Evolutionary conservation across 805 yeast species (phyloP).

Genomic region (Wickerhamiella nectarea): DNA sequence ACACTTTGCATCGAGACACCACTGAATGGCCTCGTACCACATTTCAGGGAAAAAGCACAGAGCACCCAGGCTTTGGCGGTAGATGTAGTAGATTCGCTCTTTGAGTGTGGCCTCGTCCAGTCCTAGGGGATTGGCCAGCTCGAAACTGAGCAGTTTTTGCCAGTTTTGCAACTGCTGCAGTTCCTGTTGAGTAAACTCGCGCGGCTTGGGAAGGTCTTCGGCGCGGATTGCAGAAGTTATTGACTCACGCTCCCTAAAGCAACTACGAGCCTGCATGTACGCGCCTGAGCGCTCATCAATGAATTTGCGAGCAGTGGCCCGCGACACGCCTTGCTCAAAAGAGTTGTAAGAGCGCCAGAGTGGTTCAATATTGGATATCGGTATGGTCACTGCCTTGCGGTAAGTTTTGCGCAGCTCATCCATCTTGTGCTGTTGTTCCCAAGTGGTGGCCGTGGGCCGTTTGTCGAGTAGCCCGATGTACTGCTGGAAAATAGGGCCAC

Average conservation of each 20-base stretch:
- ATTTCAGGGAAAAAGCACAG: conserved; percentile 55
- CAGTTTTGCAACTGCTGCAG: conserved; percentile 39
- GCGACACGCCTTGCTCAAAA: conserved; percentile 69
- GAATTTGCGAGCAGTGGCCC: conserved; percentile 68
- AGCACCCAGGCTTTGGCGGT: conserved; percentile 49
- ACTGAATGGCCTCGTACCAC: conserved; percentile 46
- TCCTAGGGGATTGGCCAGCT: conserved; percentile 53
- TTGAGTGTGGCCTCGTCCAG: conserved; percentile 36
- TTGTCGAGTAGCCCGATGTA: conserved; percentile 64
- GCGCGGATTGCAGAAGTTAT: conserved; percentile 40
- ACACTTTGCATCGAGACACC: conserved; percentile 24
- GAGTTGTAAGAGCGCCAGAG: conserved; percentile 70
- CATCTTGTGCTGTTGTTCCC: conserved; percentile 74
- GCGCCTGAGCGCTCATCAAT: conserved; percentile 69
- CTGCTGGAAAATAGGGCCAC: conserved; percentile 66
- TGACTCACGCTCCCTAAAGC: conserved; percentile 56
- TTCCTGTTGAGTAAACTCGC: conserved; percentile 22
- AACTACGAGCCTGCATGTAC: conserved; percentile 76
- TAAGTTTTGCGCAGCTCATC: conserved; percentile 65
- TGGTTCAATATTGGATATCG: conserved; percentile 58
- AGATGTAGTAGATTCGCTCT: conserved; percentile 56
- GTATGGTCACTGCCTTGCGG: conserved; percentile 57
- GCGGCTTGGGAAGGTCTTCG: conserved; percentile 22
- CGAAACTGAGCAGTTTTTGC: conserved; percentile 71
- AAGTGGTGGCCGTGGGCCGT: conserved; percentile 43